A percentile compares a stretch with the other conserved stretches of the same genome.
phyloP scores from a whole-genome alignment of 2,329 filamentous ascomycete species.

The Scedosporium aurantiacum region DNA sequence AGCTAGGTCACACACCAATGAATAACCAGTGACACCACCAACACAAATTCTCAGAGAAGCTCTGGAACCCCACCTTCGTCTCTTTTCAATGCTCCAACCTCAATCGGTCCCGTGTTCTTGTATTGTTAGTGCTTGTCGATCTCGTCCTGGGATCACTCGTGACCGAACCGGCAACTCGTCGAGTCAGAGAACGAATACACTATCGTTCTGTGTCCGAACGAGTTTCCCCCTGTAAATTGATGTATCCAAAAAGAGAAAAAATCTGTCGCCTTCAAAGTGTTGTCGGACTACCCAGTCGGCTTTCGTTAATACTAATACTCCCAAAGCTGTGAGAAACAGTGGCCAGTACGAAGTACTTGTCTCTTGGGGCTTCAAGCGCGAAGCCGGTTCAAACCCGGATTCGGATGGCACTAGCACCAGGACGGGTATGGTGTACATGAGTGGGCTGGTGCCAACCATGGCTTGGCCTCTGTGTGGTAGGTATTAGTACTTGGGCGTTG shows the following conservation, averaged over 20 bases:
- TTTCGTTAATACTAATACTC: too few relatives aligned
- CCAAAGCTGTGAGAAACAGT: too few relatives aligned
- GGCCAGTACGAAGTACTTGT: too few relatives aligned
- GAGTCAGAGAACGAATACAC: too few relatives aligned
- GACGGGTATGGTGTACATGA: background rate
- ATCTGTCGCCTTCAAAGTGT: too few relatives aligned
- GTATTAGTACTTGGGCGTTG: background rate
- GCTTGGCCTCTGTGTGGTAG: background rate
- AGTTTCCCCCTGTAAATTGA: too few relatives aligned
- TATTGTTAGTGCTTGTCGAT: background rate
- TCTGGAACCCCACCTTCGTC: background rate
- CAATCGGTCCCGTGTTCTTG: background rate
- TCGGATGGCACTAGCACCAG: background rate
- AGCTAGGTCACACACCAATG: background rate
- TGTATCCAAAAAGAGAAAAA: too few relatives aligned
- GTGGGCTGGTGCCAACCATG: background rate
- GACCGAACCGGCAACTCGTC: too few relatives aligned
- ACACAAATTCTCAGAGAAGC: background rate
- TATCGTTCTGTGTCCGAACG: too few relatives aligned
- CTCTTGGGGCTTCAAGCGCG: background rate
- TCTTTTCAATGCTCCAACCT: background rate
- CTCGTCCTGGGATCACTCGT: background rate
- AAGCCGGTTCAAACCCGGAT: background rate
- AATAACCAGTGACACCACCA: background rate
- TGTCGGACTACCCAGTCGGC: too few relatives aligned